Percentiles rank a stretch among this genome's conserved stretches.
Evolutionary conservation across 208 protist species (phyloP).

Genomic region (Trypanosomatidae sp.): DNA sequence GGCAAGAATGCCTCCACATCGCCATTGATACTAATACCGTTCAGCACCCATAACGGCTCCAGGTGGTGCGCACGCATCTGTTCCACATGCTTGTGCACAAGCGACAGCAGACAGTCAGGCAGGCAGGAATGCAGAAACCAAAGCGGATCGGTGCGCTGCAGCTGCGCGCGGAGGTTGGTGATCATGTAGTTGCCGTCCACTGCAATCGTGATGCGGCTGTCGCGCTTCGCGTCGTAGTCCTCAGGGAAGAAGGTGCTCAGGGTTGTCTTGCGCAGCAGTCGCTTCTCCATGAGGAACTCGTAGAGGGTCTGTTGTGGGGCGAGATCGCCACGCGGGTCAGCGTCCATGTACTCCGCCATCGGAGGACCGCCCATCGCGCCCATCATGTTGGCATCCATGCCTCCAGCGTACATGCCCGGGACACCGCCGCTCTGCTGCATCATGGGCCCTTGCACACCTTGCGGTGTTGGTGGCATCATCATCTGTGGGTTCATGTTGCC

Average conservation of each 20-base stretch:
- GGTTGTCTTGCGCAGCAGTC: slow-evolving; percentile 48
- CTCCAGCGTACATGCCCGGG: slow-evolving; percentile 15
- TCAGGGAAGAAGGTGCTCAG: slow-evolving; percentile 50
- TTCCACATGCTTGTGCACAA: slow-evolving; percentile 69
- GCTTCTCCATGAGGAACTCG: slow-evolving; percentile 61
- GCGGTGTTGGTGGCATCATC: slow-evolving; percentile 24
- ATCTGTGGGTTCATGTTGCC: slow-evolving; percentile 11
- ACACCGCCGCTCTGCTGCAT: slow-evolving; percentile 20
- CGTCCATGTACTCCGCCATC: slow-evolving; percentile 34
- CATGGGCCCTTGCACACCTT: slow-evolving; percentile 9
- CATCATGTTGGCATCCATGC: slow-evolving; percentile 30
- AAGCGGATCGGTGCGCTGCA: slow-evolving; percentile 63
- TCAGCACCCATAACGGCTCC: slow-evolving; percentile 85
- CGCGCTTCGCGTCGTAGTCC: slow-evolving; percentile 38
- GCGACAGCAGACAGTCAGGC: slow-evolving; percentile 59
- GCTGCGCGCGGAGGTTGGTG: slow-evolving; percentile 51
- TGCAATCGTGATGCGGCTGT: slow-evolving; percentile 55
- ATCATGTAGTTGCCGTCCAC: slow-evolving; percentile 85
- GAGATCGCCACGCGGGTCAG: slow-evolving; percentile 14
- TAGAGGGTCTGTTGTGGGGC: slow-evolving; percentile 40
- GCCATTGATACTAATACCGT: slow-evolving; percentile 77
- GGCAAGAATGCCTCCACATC: slow-evolving; percentile 83
- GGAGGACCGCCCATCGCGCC: slow-evolving; percentile 33
- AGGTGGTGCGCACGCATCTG: slow-evolving; percentile 59
- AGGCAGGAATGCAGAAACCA: slow-evolving; percentile 85